A percentile compares a stretch with the other conserved stretches of the same genome.
These are phyloP conservation scores for Pseudopyrenochaeta lycopersici DNA, from an alignment of 2,329 filamentous ascomycete genomes.

Conservation along the genomic window DNA sequence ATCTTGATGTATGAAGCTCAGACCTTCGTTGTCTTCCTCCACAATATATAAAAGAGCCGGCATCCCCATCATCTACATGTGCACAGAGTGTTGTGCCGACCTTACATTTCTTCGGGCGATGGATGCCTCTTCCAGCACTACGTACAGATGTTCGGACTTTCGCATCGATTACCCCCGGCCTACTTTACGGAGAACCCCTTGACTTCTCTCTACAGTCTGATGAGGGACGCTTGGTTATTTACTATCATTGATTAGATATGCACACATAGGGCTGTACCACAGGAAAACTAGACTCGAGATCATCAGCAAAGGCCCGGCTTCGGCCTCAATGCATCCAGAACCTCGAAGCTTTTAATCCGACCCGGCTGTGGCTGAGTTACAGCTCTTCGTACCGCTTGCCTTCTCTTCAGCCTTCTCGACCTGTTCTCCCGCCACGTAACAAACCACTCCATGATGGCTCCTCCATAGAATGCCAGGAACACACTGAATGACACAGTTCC, in stretches of 20 bases:
- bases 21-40: too few species aligned
- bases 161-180: too few species aligned
- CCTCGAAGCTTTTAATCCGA: conserved; percentile 31
- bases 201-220: too few species aligned
- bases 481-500: conserved; percentile 49
- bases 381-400: conserved; percentile 6
- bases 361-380: conserved; percentile 3
- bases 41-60: too few species aligned
- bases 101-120: too few species aligned
- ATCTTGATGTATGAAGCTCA: too few species aligned
- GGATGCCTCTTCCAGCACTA: too few species aligned
- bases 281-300: background rate
- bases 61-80: too few species aligned
- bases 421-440: conserved; percentile 47
- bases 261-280: background rate
- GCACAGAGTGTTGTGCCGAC: too few species aligned
- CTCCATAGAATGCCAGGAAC: conserved; percentile 54
- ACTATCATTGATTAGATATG: background rate
- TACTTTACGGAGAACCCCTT: too few species aligned
- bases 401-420: conserved; percentile 19
- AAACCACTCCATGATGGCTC: conserved; percentile 47
- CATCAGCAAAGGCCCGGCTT: conserved; percentile 3
- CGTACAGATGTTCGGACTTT: too few species aligned
- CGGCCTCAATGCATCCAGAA: conserved; percentile 28
- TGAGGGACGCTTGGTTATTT: too few species aligned